Evolutionary conservation across 148 eudicot genomes (phyloP), one percentile per base, ranked within the genome.

Genomic region (Fallopia convolvulus): DNA sequence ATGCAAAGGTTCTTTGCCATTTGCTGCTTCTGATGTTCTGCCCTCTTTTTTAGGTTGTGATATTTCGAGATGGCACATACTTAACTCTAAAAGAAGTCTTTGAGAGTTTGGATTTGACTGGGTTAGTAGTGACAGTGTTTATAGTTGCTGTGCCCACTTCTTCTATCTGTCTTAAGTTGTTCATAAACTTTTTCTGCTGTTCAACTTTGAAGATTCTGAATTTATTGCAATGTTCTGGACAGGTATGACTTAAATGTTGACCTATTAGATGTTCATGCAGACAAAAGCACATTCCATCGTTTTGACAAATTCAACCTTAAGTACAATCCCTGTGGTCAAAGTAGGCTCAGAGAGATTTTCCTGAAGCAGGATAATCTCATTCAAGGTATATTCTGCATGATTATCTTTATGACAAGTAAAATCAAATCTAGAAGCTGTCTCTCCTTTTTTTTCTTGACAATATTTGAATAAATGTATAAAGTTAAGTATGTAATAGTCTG

Each of bases 311-410:
- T 96, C 75, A 96, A 96, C 81, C 88, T 96, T 63, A 96, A 96
- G 92, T 96, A 96, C 79, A 96, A 96, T 87, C 99, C 99, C 60
- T 96, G 99, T 85, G 99, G 99, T 78, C 99, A 96, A 80, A 96
- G 99, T 93, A 91, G 99, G 84, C 92, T 96, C 65, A 87, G 99
- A 78, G 99, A 96, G 81, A 96, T 96, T 81, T 96, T 96, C 81
- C 84, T 96, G 56, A 96, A 96, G 86, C 98, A 93, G 82, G 99
- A 96, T 81, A 96, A 96, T 82, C 97, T 96, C 70, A 96, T 96
- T 80, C 99, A 96, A 86, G 99, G 99, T 96, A 68, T 33, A 36
- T 68, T 33, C 39, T 65, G 44, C 72, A 36, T 12, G 14, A 15
- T 33, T 15, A 3, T 36, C 4, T 33, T 33, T 68, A 13, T 68